Evolutionary conservation across 2,329 filamentous ascomycete genomes (phyloP), one percentile per base, ranked within the genome.

Genomic region (Aspergillus versicolor): DNA sequence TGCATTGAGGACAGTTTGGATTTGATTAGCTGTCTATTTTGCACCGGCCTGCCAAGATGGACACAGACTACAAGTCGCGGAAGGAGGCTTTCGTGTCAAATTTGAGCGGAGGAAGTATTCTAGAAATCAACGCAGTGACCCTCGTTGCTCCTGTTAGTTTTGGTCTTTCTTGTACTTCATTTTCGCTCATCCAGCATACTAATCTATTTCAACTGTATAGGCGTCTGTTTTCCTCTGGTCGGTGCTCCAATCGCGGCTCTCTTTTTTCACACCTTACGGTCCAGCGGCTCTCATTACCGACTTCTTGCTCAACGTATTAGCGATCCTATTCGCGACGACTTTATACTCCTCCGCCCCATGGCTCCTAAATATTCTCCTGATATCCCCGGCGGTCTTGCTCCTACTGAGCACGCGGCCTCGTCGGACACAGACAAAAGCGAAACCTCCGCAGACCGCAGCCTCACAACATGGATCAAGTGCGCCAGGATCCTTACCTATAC

Each of bases 81-180:
- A 99, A 99, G 79, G 92, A 96, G 80, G 91, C 91, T 70, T 96
- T 96, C 73, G 94, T 99, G 69, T 96, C 93, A 54, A 90, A 92
- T 73, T 85, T 96, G 30, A 87, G 88, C 6, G 94, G 94, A 41
- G 91, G 94, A 58, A 83, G 86, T 32, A 87, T 96, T 59, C 79
- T 82, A 65, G 94, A 99, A 73, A 92, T 99, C 77, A 93, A 92
- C 73, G 83, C 85, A 66, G 90, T 97, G 65, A 91, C 90, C 47
- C 83, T 90, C 48, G 88, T 96, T 62, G 91, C 91, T 70, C 88
- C 92, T 70, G 94, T 97, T 84, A 70, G 84, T 61, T 17, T 45
- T 47, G 22, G n/a, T 24, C 42, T 56, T n/a, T 21, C 53, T 21
- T 27, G 42, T 17, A 13, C 38, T 43, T n/a, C 13, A 4, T 11